Evolutionary conservation across 208 protist genomes (phyloP).

Genomic region (Acanthamoeba culbertsoni): DNA sequence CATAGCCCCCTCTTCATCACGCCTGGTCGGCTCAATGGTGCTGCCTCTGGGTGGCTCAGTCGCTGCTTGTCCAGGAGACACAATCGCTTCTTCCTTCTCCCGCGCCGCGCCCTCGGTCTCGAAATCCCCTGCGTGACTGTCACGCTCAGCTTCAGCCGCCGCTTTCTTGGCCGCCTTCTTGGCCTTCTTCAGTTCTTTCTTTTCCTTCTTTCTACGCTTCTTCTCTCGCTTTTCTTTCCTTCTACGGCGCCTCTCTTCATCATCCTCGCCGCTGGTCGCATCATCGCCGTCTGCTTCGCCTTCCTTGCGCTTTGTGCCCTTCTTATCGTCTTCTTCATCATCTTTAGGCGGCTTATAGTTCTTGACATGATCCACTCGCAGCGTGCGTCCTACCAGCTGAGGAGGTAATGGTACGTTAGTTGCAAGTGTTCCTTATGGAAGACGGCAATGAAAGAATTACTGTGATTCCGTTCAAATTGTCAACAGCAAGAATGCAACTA

Average conservation of each 20-base stretch:
- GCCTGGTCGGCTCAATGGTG: no score
- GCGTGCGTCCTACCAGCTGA: slow-evolving; percentile 39
- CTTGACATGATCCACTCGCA: slow-evolving; percentile 69
- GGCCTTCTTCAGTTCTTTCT: not conserved
- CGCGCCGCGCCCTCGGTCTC: not conserved
- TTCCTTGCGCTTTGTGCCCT: slow-evolving; percentile 43
- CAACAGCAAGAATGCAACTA: slow-evolving; percentile 87
- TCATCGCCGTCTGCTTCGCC: not conserved
- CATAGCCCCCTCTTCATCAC: no score
- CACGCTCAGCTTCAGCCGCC: not conserved
- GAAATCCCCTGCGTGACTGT: not conserved
- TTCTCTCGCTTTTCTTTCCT: not conserved
- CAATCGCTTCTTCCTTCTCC: not conserved
- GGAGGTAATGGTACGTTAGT: not conserved
- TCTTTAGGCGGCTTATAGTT: slow-evolving; percentile 64
- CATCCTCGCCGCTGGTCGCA: not conserved
- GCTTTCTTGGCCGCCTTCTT: not conserved
- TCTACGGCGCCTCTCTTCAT: not conserved
- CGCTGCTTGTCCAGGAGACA: not conserved
- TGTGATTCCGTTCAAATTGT: slow-evolving; percentile 91
- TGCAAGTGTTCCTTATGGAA: not conserved
- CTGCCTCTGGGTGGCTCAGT: not conserved
- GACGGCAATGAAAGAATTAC: slow-evolving; percentile 59
- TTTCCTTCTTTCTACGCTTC: not conserved
- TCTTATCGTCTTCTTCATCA: not conserved